phyloP scores from a whole-genome alignment of 2,329 filamentous ascomycete species.

The Epichloe brachyelytri region DNA sequence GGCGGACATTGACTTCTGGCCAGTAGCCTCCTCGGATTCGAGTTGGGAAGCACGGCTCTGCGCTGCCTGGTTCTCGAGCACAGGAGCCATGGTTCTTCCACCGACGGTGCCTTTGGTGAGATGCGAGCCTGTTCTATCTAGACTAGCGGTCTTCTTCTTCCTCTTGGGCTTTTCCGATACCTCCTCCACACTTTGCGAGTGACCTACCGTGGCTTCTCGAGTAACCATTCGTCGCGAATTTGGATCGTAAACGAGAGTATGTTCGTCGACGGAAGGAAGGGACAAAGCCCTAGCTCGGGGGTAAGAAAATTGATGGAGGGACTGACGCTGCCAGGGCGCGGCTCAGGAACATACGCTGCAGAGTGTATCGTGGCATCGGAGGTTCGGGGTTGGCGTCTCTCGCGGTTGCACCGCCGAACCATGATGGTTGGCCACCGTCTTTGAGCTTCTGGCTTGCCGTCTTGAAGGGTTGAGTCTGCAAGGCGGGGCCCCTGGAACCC shows the following conservation, averaged over 20 bases:
- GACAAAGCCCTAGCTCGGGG: slow-evolving; percentile 30
- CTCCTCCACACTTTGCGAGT: slow-evolving; percentile 28
- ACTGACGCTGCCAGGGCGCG: slow-evolving; percentile 32
- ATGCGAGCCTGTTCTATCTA: slow-evolving; percentile 30
- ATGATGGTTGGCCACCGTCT: slow-evolving; percentile 28
- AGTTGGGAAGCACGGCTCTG: not conserved
- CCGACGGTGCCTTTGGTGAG: slow-evolving; percentile 40
- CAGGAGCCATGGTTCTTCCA: slow-evolving; percentile 32
- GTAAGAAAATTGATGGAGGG: slow-evolving; percentile 47
- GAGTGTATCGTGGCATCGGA: slow-evolving; percentile 27
- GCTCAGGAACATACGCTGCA: slow-evolving; percentile 17
- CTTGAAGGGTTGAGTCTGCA: slow-evolving; percentile 36
- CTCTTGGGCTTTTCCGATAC: slow-evolving; percentile 27
- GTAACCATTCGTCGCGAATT: slow-evolving; percentile 52
- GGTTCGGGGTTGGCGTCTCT: slow-evolving; percentile 33
- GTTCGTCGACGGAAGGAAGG: slow-evolving; percentile 16
- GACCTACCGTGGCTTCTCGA: slow-evolving; percentile 27
- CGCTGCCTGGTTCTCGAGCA: slow-evolving; percentile 21
- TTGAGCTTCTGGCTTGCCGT: slow-evolving; percentile 40
- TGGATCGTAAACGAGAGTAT: slow-evolving; percentile 48
- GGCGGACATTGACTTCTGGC: not conserved
- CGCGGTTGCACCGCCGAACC: slow-evolving; percentile 33
- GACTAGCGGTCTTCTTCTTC: slow-evolving; percentile 24
- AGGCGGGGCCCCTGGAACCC: slow-evolving; percentile 24
- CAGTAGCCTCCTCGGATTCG: not conserved